A percentile compares a stretch with the other conserved stretches of the same genome.
Evolutionary conservation across 2,329 filamentous ascomycete species (phyloP).

Genomic region (Penicillium sp.): DNA sequence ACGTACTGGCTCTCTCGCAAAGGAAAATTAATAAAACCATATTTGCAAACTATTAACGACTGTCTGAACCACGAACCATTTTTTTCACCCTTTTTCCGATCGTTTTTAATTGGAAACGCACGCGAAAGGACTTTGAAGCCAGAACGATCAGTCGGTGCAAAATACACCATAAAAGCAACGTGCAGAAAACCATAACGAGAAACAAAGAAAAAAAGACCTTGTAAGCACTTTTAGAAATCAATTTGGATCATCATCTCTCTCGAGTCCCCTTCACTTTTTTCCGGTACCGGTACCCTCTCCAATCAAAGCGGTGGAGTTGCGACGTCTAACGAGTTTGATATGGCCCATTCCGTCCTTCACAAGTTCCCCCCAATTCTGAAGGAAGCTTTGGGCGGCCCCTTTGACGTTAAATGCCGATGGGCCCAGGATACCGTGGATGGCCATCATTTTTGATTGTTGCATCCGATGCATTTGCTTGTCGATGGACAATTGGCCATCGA

Average conservation of each 20-base stretch:
- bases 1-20: no score
- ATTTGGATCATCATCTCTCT: not conserved
- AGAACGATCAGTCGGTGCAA: not conserved
- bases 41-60: no score
- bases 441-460: constrained; percentile 53
- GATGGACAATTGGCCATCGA: constrained; percentile 34
- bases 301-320: not conserved
- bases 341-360: not conserved
- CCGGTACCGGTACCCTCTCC: no score
- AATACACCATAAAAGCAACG: not conserved
- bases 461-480: constrained; percentile 58
- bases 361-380: not conserved
- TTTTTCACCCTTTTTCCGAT: not conserved
- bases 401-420: not conserved
- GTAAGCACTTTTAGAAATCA: not conserved
- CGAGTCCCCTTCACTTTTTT: not conserved
- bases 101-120: not conserved
- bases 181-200: not conserved
- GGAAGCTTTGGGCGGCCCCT: not conserved
- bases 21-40: no score
- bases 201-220: not conserved
- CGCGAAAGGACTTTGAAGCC: not conserved
- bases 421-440: constrained; percentile 11
- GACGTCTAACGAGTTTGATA: not conserved
- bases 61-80: not conserved